phyloP scores from a whole-genome alignment of 352 stramenopile genomes.

The Globisporangium echinulatum region DNA sequence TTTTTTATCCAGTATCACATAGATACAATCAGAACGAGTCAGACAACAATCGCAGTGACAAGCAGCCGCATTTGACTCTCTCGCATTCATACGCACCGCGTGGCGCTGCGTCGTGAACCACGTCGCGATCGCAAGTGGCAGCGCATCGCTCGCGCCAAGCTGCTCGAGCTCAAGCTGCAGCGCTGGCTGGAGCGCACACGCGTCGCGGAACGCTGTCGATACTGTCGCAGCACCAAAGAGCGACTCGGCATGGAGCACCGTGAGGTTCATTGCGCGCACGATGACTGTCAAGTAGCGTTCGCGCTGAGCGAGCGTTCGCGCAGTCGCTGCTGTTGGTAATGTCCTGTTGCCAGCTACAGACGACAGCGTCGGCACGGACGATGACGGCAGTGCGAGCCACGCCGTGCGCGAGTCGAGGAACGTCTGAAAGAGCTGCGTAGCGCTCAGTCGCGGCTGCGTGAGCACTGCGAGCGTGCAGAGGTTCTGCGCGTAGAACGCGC shows the following conservation, averaged over 20 bases:
- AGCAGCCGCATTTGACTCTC: neutral
- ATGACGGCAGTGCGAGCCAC: slow-evolving; percentile 28
- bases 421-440: slow-evolving; percentile 28
- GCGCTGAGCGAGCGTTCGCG: slow-evolving; percentile 10
- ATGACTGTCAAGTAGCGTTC: slow-evolving; percentile 41
- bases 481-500: slow-evolving; percentile 60
- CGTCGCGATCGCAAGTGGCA: slow-evolving; percentile 19
- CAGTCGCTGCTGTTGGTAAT: slow-evolving; percentile 2
- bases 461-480: slow-evolving; percentile 45
- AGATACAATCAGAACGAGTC: neutral
- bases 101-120: slow-evolving; percentile 32
- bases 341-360: neutral
- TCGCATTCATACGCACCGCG: slow-evolving; percentile 22
- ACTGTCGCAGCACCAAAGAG: slow-evolving; percentile 34
- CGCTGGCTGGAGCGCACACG: slow-evolving; percentile 16
- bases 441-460: slow-evolving; percentile 16
- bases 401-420: slow-evolving; percentile 48
- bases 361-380: neutral
- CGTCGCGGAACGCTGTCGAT: slow-evolving; percentile 18
- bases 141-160: slow-evolving; percentile 26
- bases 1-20: neutral
- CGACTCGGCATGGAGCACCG: slow-evolving; percentile 42
- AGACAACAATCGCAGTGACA: neutral
- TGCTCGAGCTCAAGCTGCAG: slow-evolving; percentile 22
- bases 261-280: slow-evolving; percentile 52